phyloP scores from a whole-genome alignment of 1,284 basidiomycete genomes.

The Irpex sp. region DNA sequence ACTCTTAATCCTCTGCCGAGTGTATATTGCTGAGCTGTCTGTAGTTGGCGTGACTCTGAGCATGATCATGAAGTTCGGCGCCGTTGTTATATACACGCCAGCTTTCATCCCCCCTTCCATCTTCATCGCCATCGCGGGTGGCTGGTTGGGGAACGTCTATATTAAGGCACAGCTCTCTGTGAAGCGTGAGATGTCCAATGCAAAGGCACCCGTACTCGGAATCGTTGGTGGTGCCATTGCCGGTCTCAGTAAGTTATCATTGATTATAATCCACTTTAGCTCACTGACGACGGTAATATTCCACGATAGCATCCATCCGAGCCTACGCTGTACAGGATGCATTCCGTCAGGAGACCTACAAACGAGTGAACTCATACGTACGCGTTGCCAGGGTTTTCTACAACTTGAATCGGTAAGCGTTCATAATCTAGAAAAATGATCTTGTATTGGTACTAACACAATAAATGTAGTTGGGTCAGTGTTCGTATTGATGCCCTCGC shows the following conservation, averaged over 20 bases:
- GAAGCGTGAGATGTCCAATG: constrained; percentile 68
- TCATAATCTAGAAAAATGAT: background rate
- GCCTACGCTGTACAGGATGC: constrained; percentile 51
- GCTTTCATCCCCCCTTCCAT: constrained; percentile 33
- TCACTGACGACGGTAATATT: too few species aligned
- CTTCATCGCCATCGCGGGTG: constrained; percentile 38
- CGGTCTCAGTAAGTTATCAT: constrained; percentile 48
- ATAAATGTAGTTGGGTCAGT: constrained; percentile 44
- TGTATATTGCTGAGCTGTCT: too few species aligned
- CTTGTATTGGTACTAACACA: background rate
- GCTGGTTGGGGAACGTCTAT: constrained; percentile 43
- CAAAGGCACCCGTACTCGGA: constrained; percentile 58
- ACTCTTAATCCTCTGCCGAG: too few species aligned
- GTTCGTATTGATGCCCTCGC: constrained; percentile 44
- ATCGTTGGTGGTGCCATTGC: constrained; percentile 65
- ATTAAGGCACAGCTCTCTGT: constrained; percentile 72
- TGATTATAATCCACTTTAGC: too few species aligned
- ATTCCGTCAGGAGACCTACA: constrained; percentile 43
- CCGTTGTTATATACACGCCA: constrained; percentile 42
- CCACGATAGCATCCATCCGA: constrained; percentile 50
- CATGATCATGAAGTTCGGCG: constrained; percentile 36
- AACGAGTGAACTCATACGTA: constrained; percentile 46
- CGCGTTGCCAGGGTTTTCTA: constrained; percentile 46
- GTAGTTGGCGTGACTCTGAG: constrained; percentile 8
- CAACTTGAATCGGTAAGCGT: constrained; percentile 40